Base-by-base conservation (phyloP, 2,329 filamentous ascomycete species). In the Cercospora canescens region DNA sequence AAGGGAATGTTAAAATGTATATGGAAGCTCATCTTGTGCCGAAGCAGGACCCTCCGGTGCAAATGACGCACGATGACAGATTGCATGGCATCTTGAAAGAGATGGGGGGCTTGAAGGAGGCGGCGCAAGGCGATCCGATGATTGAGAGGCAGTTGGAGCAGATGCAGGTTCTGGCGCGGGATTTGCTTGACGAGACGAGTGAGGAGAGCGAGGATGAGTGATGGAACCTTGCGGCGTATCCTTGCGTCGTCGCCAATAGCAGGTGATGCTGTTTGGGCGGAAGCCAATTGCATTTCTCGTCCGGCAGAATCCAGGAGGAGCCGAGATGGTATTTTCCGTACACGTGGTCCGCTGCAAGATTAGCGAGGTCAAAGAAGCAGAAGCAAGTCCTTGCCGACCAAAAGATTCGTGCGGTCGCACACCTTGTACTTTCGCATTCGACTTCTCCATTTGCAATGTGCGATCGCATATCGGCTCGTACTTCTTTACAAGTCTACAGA, bases 11-110 rank as follows among this genome's bases (percentile, higher is more conserved):
- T 16, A 63, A 35, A 26, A 21, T 58, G 61, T 63, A 63, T 37
- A 59, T 63, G 61, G 61, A 63, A 37, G 61, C 61, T 24, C 61
- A 63, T 30, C 58, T 63, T 18, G 54, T 63, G 26, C 52, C 52
- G 45, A 62, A 39, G 37, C 52, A 26, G 8, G 52, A 21, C 24
- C 16, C 24, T 24, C 24, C 21, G 24, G 24, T 4, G 57, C 24
- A 24, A n/a, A n/a, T 30, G 56, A 28, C 14, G 56, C 37, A 48
- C 9, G 21, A 14, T 12, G 45, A 21, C 3, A 48, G 45, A 48
- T 2, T 14, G 2, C 18, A 21, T 21, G 9, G 18, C 21, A 26
- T 48, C 18, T 18, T 48, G 45, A 12, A 48, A 14, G 24, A 28
- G 8, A 54, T 21, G 4, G 24, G 28, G 4, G 28, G 21, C 41